These are phyloP conservation scores for Lepidium aucheri DNA, from an alignment of 345 rosid species.

Conservation along the genomic window DNA sequence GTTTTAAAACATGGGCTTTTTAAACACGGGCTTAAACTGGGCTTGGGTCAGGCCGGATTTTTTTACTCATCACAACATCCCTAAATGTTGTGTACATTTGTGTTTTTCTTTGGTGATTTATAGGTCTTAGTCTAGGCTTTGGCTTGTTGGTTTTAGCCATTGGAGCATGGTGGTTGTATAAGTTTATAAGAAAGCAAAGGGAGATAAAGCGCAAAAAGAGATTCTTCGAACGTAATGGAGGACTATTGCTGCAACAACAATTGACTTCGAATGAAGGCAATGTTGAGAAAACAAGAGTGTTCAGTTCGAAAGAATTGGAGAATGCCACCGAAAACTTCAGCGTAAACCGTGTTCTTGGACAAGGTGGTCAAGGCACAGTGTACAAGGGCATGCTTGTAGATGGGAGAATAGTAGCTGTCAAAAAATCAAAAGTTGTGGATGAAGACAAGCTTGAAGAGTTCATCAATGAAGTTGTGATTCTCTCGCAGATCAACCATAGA, in stretches of 20 bases:
- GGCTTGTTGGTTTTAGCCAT: constrained; percentile 13
- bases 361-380: constrained; percentile 38
- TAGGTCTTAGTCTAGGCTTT: constrained; percentile 9
- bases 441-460: constrained; percentile 37
- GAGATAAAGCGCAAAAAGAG: constrained; percentile 1
- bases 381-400: constrained; percentile 34
- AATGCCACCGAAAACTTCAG: constrained; percentile 29
- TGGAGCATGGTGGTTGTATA: constrained; percentile 19
- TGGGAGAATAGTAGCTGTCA: constrained; percentile 30
- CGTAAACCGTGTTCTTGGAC: constrained; percentile 29
- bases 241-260: constrained; percentile 31
- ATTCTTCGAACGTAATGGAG: constrained; percentile 18
- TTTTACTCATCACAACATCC: no score
- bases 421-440: constrained; percentile 34
- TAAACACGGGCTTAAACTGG: no score
- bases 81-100: no score
- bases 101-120: not conserved
- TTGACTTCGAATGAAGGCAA: not conserved
- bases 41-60: no score
- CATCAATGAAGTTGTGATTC: constrained; percentile 38
- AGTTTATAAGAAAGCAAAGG: constrained; percentile 9
- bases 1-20: no score
- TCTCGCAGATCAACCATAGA: constrained; percentile 39
- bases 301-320: constrained; percentile 26
- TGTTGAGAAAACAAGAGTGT: constrained; percentile 22